Conservation (phyloP, 2,329 filamentous ascomycete species). For the Botryotinia convoluta region DNA sequence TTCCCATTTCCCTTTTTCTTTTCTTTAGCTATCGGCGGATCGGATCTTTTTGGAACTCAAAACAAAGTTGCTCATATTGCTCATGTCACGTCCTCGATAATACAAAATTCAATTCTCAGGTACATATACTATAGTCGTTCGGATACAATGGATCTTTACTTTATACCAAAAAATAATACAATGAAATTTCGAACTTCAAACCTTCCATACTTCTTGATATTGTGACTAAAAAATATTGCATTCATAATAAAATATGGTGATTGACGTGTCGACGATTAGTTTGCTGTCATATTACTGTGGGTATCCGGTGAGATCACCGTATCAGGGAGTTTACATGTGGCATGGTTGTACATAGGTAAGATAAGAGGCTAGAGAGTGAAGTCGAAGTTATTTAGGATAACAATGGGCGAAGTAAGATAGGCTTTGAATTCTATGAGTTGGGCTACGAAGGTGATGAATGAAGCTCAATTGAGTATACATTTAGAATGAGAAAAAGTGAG, state of each 20-base stretch:
- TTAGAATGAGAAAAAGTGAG: not conserved
- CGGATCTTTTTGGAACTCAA: slow-evolving; percentile 28
- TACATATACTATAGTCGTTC: slow-evolving; percentile 25
- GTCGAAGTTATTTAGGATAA: not conserved
- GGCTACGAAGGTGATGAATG: not conserved
- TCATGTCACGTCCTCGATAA: slow-evolving; percentile 23
- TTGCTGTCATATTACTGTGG: not conserved
- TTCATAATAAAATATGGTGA: not conserved
- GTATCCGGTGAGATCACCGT: not conserved
- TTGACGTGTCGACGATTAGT: not conserved
- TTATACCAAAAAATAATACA: slow-evolving; percentile 16
- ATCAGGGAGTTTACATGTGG: not conserved
- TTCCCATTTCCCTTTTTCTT: slow-evolving; percentile 17
- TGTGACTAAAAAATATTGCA: not conserved
- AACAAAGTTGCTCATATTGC: slow-evolving; percentile 27
- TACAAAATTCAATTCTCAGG: slow-evolving; percentile 26
- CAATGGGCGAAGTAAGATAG: not conserved
- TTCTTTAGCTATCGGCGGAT: slow-evolving; percentile 18
- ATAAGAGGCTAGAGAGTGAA: not conserved
- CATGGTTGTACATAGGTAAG: not conserved
- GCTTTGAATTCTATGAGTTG: not conserved
- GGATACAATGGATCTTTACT: slow-evolving; percentile 19
- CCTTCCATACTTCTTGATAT: not conserved
- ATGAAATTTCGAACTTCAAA: slow-evolving; percentile 4
- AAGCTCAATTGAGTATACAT: not conserved